Base-by-base conservation (phyloP, 768 basidiomycete genomes). In the Zangia roseola region DNA sequence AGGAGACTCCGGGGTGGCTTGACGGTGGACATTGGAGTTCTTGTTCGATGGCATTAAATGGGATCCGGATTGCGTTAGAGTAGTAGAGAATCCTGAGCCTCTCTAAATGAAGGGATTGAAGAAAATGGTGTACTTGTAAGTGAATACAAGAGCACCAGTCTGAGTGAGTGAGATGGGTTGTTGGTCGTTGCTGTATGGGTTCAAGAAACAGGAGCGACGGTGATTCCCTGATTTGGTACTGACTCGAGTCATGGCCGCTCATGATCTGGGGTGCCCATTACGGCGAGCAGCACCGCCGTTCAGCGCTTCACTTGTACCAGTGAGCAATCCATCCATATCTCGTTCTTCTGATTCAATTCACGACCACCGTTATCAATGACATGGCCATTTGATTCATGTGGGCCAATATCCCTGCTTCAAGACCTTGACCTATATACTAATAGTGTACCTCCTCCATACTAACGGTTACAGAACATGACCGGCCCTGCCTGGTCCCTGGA, bases 1-100 rank as follows among this genome's bases (percentile, higher is more conserved):
- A 54, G 49, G 45, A 14, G 52, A 23, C 24, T 69, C 55, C 26
- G 46, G 53, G 42, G 56, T 35, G 36, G 55, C 36, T 52, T 60
- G 65, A 46, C 19, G 50, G 5, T 49, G 45, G 31, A 45, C 65
- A 67, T 67, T 55, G 47, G 54, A 10, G 45, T 54, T 54, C 35
- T 58, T 47, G 58, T 40, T 56, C 43, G 67, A 57, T 63, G 54
- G 54, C 66, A 67, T 67, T 68, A 67, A 31, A 69, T 56, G 56
- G 43, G 47, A 45, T 43, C 23, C 40, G 39, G 40, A 4, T 33
- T 10, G 53, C 30, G 45, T 4, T 67, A 65, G 19, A 43, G 55
- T 59, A 54, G 1, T 28, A 35, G 12, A 40, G 10, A 34, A 20
- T 49, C 49, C 54, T 49, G 45, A 54, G 65, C 43, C 58, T 50